These are phyloP conservation scores for Penicillium olsonii DNA, from an alignment of 2,329 filamentous ascomycete genomes.

Conservation along the genomic window DNA sequence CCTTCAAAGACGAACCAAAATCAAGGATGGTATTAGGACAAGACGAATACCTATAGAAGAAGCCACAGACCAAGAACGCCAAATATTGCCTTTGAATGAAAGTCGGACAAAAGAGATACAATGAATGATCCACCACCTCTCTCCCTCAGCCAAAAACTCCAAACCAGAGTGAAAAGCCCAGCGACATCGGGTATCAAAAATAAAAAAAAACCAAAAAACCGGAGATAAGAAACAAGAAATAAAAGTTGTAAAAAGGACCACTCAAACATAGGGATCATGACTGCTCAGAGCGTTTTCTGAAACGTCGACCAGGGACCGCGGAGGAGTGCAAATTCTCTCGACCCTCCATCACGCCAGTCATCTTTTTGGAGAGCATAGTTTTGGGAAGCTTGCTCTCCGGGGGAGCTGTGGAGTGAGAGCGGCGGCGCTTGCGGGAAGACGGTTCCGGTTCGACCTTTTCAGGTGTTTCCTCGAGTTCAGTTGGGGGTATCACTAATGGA, in stretches of 20 bases:
- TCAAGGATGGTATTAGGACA: constrained; percentile 10
- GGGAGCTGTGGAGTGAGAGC: constrained; percentile 27
- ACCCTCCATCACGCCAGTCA: constrained; percentile 45
- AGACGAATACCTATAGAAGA: background rate
- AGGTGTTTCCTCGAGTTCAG: constrained; percentile 16
- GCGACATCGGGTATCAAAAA: constrained; percentile 29
- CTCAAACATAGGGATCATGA: constrained; percentile 1
- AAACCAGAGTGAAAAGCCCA: constrained; percentile 17
- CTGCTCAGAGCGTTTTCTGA: constrained; percentile 33
- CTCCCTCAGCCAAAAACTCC: constrained; percentile 23
- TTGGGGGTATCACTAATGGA: constrained; percentile 2
- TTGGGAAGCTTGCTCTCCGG: constrained; percentile 46
- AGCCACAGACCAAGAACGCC: constrained; percentile 3
- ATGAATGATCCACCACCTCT: constrained; percentile 12
- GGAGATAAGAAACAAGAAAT: constrained; percentile 9
- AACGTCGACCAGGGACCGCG: constrained; percentile 29
- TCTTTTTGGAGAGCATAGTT: constrained; percentile 41
- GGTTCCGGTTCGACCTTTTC: constrained; percentile 27
- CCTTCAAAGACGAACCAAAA: background rate
- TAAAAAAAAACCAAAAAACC: too few species aligned
- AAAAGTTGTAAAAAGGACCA: constrained; percentile 9
- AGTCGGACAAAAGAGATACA: constrained; percentile 13
- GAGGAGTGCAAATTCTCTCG: constrained; percentile 46
- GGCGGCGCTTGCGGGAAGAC: constrained; percentile 30
- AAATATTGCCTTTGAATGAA: constrained; percentile 6